Percentiles rank a stretch among this genome's conserved stretches.
phyloP scores from a whole-genome alignment of 2,329 filamentous ascomycete genomes.

The Colletotrichum nymphaeae region DNA sequence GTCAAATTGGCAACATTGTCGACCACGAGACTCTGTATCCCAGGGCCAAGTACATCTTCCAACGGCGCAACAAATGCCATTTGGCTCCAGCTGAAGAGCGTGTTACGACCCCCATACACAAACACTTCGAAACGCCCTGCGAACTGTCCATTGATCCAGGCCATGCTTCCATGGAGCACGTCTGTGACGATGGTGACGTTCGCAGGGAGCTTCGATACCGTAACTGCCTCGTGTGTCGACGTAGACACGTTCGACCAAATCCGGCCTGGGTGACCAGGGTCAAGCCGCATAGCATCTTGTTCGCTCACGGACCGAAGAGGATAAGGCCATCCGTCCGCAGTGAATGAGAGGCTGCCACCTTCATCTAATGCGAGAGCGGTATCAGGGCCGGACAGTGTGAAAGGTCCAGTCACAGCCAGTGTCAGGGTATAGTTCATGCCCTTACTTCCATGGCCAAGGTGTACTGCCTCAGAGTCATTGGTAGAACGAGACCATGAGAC shows the following conservation, averaged over 20 bases:
- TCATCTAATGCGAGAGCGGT: not conserved
- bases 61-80: conserved; percentile 67
- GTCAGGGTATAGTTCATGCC: conserved; percentile 58
- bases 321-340: conserved; percentile 52
- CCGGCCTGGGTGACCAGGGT: conserved; percentile 58
- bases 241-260: conserved; percentile 62
- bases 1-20: not conserved
- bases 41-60: conserved; percentile 37
- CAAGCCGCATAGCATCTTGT: conserved; percentile 58
- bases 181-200: conserved; percentile 57
- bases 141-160: conserved; percentile 59
- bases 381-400: conserved; percentile 13
- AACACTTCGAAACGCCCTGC: conserved; percentile 65
- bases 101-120: conserved; percentile 63
- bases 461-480: conserved; percentile 16
- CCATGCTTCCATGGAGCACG: conserved; percentile 56
- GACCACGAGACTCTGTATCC: not conserved
- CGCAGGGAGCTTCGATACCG: conserved; percentile 43
- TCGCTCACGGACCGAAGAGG: conserved; percentile 58
- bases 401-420: conserved; percentile 40
- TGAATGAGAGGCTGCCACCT: not conserved
- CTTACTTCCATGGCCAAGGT: conserved; percentile 52
- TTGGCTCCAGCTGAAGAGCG: conserved; percentile 64
- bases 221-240: conserved; percentile 56
- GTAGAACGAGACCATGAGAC: conserved; percentile 46